Percentiles rank a stretch among this genome's conserved stretches.
phyloP scores from a whole-genome alignment of 2,329 filamentous ascomycete genomes.

The Aspergillus sp. region DNA sequence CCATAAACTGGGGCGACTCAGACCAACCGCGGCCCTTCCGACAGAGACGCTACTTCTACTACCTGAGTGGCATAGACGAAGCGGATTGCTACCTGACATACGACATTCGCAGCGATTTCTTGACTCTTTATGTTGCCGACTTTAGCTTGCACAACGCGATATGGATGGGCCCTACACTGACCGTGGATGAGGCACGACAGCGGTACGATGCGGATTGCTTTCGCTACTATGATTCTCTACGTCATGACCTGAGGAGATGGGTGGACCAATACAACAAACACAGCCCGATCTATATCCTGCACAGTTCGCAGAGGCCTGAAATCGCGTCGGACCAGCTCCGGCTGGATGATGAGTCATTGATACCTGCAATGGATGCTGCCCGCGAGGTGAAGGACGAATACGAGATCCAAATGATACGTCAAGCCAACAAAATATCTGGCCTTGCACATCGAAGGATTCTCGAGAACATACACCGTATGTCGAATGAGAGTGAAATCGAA shows the following conservation, averaged over 20 bases:
- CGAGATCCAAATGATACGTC: slow-evolving; percentile 70
- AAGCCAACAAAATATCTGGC: slow-evolving; percentile 70
- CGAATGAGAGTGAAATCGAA: slow-evolving; percentile 80
- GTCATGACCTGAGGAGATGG: slow-evolving; percentile 51
- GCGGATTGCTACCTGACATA: slow-evolving; percentile 59
- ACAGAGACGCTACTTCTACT: slow-evolving; percentile 63
- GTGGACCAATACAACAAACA: slow-evolving; percentile 22
- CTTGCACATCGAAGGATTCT: slow-evolving; percentile 65
- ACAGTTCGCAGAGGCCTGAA: slow-evolving; percentile 35
- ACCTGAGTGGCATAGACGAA: slow-evolving; percentile 56
- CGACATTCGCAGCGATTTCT: slow-evolving; percentile 58
- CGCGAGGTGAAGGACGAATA: slow-evolving; percentile 73
- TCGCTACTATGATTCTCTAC: slow-evolving; percentile 54
- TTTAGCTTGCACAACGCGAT: slow-evolving; percentile 55
- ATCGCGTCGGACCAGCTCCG: slow-evolving; percentile 18
- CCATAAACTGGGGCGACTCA: slow-evolving; percentile 56
- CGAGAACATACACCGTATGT: slow-evolving; percentile 60
- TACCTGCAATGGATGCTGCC: slow-evolving; percentile 63
- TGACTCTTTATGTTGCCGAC: slow-evolving; percentile 73
- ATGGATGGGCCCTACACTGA: slow-evolving; percentile 44
- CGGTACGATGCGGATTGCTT: slow-evolving; percentile 71
- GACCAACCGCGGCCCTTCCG: slow-evolving; percentile 58
- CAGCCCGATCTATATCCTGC: slow-evolving; percentile 38
- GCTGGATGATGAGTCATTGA: slow-evolving; percentile 30
- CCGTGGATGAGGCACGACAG: slow-evolving; percentile 57